A percentile compares a stretch with the other conserved stretches of the same genome.
These are phyloP conservation scores for Suillus spraguei DNA, from an alignment of 768 basidiomycete genomes.

Conservation along the genomic window DNA sequence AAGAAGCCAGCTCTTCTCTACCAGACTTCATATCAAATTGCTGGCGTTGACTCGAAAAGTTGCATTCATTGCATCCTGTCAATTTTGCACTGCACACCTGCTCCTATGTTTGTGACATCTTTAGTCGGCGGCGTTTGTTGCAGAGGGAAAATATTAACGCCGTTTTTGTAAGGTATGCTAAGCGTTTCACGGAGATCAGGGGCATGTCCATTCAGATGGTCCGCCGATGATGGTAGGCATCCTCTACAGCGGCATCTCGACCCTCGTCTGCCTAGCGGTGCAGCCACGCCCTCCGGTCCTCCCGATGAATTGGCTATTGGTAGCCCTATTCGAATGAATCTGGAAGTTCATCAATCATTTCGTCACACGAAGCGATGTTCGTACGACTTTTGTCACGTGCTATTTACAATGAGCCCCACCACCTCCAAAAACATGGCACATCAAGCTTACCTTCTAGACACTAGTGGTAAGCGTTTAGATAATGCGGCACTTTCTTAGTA, in stretches of 20 bases:
- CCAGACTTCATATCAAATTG: background rate
- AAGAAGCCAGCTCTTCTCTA: background rate
- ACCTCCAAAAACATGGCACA: background rate
- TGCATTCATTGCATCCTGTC: background rate
- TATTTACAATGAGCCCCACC: background rate
- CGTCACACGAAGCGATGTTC: background rate
- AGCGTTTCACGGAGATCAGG: background rate
- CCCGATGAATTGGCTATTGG: background rate
- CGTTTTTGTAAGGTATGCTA: no score
- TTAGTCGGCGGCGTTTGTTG: background rate
- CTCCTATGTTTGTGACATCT: background rate
- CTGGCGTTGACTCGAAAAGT: background rate
- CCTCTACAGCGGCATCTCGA: background rate
- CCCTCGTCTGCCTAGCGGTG: background rate
- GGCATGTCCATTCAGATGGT: background rate
- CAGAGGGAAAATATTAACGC: background rate
- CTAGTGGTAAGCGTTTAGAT: background rate
- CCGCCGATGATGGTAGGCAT: background rate
- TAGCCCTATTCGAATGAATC: background rate
- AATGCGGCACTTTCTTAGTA: conserved; percentile 1
- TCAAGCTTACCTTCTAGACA: background rate
- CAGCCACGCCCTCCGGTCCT: background rate
- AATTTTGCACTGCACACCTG: background rate
- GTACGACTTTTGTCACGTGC: background rate
- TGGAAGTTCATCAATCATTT: background rate